Evolutionary conservation across 1,139 yeast species (phyloP).

Genomic region (Yamadazyma spencermartinsiae): DNA sequence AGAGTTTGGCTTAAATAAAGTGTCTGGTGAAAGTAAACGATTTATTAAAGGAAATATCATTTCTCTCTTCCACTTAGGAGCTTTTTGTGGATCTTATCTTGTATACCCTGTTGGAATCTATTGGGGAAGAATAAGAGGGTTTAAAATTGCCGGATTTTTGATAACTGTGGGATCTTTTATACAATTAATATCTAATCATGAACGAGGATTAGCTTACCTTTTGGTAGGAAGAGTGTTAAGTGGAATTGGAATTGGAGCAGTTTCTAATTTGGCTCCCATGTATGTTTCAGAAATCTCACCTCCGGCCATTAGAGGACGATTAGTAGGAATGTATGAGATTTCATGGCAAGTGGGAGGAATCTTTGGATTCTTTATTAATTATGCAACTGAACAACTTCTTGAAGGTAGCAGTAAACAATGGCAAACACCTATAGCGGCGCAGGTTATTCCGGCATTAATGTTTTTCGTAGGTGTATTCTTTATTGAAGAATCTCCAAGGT

Average conservation of each 20-base stretch:
- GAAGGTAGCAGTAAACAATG: constrained; percentile 27
- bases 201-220: constrained; percentile 12
- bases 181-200: constrained; percentile 11
- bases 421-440: constrained; percentile 41
- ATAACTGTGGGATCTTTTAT: constrained; percentile 47
- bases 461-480: constrained; percentile 40
- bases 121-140: constrained; percentile 27
- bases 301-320: constrained; percentile 31
- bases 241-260: constrained; percentile 38
- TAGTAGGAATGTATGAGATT: constrained; percentile 52
- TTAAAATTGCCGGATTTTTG: constrained; percentile 31
- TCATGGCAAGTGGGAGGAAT: constrained; percentile 53
- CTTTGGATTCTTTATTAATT: constrained; percentile 44
- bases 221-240: constrained; percentile 31
- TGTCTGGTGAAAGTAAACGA: constrained; percentile 17
- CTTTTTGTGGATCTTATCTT: constrained; percentile 31
- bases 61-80: constrained; percentile 38
- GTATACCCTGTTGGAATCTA: constrained; percentile 31
- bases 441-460: constrained; percentile 43
- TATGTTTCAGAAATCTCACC: constrained; percentile 35
- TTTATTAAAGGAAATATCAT: constrained; percentile 29
- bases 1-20: constrained; percentile 27
- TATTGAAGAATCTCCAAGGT: constrained; percentile 51
- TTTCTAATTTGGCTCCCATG: constrained; percentile 34
- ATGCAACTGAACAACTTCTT: constrained; percentile 31